Evolutionary conservation across 768 basidiomycete genomes (phyloP).

Genomic region (Phaffia tasmanica): DNA sequence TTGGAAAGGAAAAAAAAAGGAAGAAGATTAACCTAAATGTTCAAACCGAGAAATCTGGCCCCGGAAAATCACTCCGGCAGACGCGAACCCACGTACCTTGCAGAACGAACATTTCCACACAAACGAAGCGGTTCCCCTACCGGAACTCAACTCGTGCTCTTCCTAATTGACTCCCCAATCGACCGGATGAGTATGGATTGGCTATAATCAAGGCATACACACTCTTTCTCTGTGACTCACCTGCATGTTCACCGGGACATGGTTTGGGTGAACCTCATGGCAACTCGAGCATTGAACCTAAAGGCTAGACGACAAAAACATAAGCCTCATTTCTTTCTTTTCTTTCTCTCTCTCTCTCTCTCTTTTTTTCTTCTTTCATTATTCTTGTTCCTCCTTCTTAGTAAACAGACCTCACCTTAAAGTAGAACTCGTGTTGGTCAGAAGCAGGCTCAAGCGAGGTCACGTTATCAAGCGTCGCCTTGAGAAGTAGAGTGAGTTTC

Average conservation of each 20-base stretch:
- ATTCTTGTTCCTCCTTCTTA: too few relatives aligned
- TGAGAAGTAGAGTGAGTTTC: slow-evolving; percentile 26
- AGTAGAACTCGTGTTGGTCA: slow-evolving; percentile 24
- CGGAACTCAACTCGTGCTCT: slow-evolving; percentile 15
- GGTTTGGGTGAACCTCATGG: slow-evolving; percentile 19
- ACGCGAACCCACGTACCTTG: slow-evolving; percentile 16
- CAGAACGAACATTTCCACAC: slow-evolving; percentile 26
- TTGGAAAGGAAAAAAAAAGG: neutral
- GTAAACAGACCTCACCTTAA: neutral
- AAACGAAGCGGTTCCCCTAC: slow-evolving; percentile 19
- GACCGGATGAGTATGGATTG: neutral
- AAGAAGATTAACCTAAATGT: too few relatives aligned
- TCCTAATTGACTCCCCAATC: neutral
- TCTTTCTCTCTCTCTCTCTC: too few relatives aligned
- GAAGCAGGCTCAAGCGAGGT: slow-evolving; percentile 15
- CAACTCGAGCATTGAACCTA: slow-evolving; percentile 23
- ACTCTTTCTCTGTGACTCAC: neutral
- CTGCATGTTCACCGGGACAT: slow-evolving; percentile 22
- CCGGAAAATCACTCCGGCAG: neutral
- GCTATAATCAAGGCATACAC: too few relatives aligned
- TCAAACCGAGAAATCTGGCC: neutral
- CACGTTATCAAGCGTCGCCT: slow-evolving; percentile 24
- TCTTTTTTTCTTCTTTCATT: too few relatives aligned
- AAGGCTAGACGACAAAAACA: too few relatives aligned
- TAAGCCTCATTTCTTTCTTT: too few relatives aligned